phyloP scores from a whole-genome alignment of 2,329 filamentous ascomycete species.

The Claviceps purpurea region DNA sequence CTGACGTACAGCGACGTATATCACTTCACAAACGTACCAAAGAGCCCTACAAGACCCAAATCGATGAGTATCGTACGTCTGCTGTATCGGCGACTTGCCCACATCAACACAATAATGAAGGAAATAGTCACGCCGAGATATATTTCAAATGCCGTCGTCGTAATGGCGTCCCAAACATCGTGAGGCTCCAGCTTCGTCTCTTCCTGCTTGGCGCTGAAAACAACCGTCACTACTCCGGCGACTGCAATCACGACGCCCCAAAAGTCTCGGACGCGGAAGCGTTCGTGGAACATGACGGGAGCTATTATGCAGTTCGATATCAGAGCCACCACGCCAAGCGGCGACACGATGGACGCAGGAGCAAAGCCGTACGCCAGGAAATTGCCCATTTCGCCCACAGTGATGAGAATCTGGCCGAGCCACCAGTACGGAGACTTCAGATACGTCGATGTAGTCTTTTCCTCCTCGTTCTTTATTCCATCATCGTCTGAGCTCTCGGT shows the following conservation, averaged over 20 bases:
- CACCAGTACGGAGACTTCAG: slow-evolving; percentile 93
- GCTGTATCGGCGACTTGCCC: slow-evolving; percentile 74
- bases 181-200: slow-evolving; percentile 85
- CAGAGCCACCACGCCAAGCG: slow-evolving; percentile 88
- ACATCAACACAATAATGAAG: slow-evolving; percentile 67
- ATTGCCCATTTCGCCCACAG: slow-evolving; percentile 84
- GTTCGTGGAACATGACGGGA: slow-evolving; percentile 83
- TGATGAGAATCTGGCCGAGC: slow-evolving; percentile 86
- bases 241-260: slow-evolving; percentile 82
- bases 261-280: slow-evolving; percentile 71
- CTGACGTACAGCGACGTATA: neutral
- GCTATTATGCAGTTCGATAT: slow-evolving; percentile 96
- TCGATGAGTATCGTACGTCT: slow-evolving; percentile 80
- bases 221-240: slow-evolving; percentile 78
- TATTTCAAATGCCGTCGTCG: slow-evolving; percentile 76
- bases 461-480: slow-evolving; percentile 16
- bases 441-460: slow-evolving; percentile 51
- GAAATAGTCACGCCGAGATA: slow-evolving; percentile 67
- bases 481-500: slow-evolving; percentile 13
- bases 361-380: slow-evolving; percentile 97
- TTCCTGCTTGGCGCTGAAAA: slow-evolving; percentile 76
- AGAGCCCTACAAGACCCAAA: slow-evolving; percentile 81
- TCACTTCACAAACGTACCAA: slow-evolving; percentile 47
- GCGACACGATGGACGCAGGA: slow-evolving; percentile 92
- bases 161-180: slow-evolving; percentile 82